Base-by-base conservation (phyloP, 2,329 filamentous ascomycete genomes). In the Fusarium buxicola region DNA sequence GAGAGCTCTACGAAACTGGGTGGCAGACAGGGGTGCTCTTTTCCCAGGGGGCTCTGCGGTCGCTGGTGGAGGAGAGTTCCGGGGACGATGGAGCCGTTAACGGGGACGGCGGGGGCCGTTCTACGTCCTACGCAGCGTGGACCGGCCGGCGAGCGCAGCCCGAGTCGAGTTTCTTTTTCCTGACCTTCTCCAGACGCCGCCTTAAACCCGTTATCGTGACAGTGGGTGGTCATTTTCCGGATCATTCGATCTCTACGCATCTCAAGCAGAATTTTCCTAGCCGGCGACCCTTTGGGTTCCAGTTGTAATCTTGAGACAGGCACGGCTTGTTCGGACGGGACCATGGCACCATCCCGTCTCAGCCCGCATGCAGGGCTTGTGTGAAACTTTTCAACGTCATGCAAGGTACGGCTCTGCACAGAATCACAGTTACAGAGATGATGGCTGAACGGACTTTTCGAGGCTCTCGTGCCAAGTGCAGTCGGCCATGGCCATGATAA, bases 1-100 rank as follows among this genome's bases (percentile, higher is more conserved):
- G 18, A 30, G 25, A 53, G 34, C 8, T 40, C 25, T 13, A 30
- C n/a, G 25, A 46, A 31, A 34, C 49, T 46, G 54, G 48, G 65
- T 70, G 69, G 36, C 40, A 71, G 69, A 71, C 65, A 69, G 55
- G 69, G 69, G 50, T 47, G 12, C 16, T 45, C 6, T 41, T 41
- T 34, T 52, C 54, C 34, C 69, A 58, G 65, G 69, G 69, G 66
- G 56, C 45, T 55, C 36, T 48, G 61, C 71, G 63, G 65, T 32
- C 61, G 57, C 39, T 36, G 43, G 56, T 58, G 43, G 50, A 62
- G 47, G 62, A 51, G 32, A 35, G 54, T 43, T 66, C 51, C 45
- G 51, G 62, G 59, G 53, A 68, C 57, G 13, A 66, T 58, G 39
- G 60, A 54, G 54, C 49, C 48, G 48, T 55, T 50, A 52, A 60